phyloP scores from a whole-genome alignment of 495 filamentous ascomycete genomes.

The Hyaloscypha bicolor region DNA sequence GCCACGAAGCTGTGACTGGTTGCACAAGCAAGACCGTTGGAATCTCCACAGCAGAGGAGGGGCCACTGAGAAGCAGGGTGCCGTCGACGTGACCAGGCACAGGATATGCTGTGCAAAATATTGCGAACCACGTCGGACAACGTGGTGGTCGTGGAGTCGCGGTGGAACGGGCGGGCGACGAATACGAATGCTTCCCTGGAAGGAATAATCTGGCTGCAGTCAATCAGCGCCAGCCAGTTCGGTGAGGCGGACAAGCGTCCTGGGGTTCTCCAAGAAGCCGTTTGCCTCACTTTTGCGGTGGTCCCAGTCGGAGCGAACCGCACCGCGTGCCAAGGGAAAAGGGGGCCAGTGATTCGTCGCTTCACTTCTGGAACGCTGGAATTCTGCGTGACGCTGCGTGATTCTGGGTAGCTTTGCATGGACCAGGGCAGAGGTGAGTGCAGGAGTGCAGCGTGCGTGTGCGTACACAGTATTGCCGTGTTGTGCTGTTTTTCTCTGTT shows the following conservation, averaged over 20 bases:
- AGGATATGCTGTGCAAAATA: neutral
- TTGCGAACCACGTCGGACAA: slow-evolving; percentile 27
- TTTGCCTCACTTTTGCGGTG: slow-evolving; percentile 26
- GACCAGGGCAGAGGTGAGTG: neutral
- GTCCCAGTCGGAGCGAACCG: slow-evolving; percentile 20
- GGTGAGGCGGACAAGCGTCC: slow-evolving; percentile 25
- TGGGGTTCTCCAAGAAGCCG: neutral
- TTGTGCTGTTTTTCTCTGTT: neutral
- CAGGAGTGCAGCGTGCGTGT: too few species aligned
- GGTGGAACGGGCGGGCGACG: slow-evolving; percentile 17
- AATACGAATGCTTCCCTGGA: slow-evolving; percentile 11
- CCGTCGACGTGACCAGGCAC: slow-evolving; percentile 4
- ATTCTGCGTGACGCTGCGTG: neutral
- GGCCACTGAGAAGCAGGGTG: neutral
- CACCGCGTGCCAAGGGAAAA: slow-evolving; percentile 1
- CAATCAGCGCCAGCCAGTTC: slow-evolving; percentile 16
- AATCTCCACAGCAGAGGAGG: neutral
- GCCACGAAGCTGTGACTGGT: slow-evolving; percentile 14
- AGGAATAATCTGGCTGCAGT: slow-evolving; percentile 12
- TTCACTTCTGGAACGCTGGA: slow-evolving; percentile 12
- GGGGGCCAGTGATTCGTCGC: slow-evolving; percentile 25
- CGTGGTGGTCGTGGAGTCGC: slow-evolving; percentile 1
- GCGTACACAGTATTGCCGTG: too few species aligned
- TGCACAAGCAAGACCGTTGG: slow-evolving; percentile 18
- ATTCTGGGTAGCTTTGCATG: slow-evolving; percentile 14